Conservation (phyloP, 257 asterid species). For the Nicotiana benthamiana region DNA sequence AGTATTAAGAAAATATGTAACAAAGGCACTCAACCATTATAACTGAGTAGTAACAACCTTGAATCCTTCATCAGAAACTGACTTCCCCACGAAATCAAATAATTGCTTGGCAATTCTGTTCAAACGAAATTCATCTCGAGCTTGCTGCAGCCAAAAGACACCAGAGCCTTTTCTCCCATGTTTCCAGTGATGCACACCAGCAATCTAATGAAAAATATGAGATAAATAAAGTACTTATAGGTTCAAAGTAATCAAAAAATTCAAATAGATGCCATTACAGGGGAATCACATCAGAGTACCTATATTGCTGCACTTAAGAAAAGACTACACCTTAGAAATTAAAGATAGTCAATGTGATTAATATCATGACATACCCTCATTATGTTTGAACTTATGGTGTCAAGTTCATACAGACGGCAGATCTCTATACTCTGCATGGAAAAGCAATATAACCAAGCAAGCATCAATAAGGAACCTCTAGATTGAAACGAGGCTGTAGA, state of each 20-base stretch:
- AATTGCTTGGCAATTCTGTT: conserved; percentile 76
- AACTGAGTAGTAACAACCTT: conserved; percentile 38
- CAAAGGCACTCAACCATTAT: neutral
- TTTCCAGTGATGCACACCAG: conserved; percentile 89
- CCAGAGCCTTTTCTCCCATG: conserved; percentile 93
- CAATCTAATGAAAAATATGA: conserved; percentile 38
- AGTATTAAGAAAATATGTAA: neutral
- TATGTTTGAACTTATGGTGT: conserved; percentile 42
- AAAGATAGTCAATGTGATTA: conserved; percentile 1
- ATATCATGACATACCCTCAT: conserved; percentile 65
- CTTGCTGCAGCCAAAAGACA: conserved; percentile 96
- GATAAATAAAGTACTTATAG: conserved; percentile 5
- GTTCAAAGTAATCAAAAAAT: neutral
- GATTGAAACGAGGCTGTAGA: neutral
- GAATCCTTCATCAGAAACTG: conserved; percentile 76
- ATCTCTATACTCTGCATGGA: conserved; percentile 76
- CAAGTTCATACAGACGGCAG: conserved; percentile 84
- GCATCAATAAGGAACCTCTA: neutral
- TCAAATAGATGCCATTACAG: neutral
- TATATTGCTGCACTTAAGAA: neutral
- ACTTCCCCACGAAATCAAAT: conserved; percentile 87
- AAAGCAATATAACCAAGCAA: conserved; percentile 11
- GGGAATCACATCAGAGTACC: neutral
- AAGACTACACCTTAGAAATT: neutral
- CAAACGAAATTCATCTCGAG: conserved; percentile 72